Evolutionary conservation across 768 basidiomycete genomes (phyloP).

Genomic region (Phylloporus rhodoxanthus): DNA sequence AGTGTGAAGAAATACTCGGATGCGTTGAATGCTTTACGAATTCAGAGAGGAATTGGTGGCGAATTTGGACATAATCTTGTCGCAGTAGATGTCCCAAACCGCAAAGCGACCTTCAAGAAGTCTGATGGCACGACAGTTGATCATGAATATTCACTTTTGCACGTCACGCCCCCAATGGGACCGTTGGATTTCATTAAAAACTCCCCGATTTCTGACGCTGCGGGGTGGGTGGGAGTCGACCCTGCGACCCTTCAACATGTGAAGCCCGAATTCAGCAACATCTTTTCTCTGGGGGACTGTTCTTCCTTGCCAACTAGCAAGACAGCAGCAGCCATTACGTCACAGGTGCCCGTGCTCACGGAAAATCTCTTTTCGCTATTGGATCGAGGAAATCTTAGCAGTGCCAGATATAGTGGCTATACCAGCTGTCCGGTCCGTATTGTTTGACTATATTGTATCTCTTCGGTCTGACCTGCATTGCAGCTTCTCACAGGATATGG

Average conservation of each 20-base stretch:
- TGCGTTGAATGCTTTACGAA: constrained; percentile 69
- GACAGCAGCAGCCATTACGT: constrained; percentile 91
- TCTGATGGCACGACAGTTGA: constrained; percentile 62
- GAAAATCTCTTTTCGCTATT: constrained; percentile 81
- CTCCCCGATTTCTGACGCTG: constrained; percentile 70
- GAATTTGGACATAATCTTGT: constrained; percentile 80
- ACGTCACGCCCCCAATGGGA: constrained; percentile 90
- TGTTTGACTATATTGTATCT: not conserved
- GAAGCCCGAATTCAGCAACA: constrained; percentile 73
- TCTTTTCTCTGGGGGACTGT: constrained; percentile 91
- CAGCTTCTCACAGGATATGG: constrained; percentile 80
- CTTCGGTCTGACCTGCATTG: not conserved
- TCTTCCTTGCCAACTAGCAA: constrained; percentile 91
- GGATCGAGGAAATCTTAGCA: constrained; percentile 62
- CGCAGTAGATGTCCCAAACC: constrained; percentile 61
- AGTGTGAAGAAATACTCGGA: constrained; percentile 94
- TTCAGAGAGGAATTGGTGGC: constrained; percentile 74
- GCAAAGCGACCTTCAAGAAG: constrained; percentile 81
- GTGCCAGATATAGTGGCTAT: constrained; percentile 81
- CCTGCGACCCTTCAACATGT: constrained; percentile 74
- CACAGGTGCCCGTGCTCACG: constrained; percentile 83
- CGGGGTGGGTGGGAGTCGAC: constrained; percentile 89
- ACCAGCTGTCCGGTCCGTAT: constrained; percentile 75
- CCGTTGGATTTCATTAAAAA: constrained; percentile 75
- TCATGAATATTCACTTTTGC: constrained; percentile 76